phyloP scores from a whole-genome alignment of 139 green algal species.

The Raphidocelis subcapitata region DNA sequence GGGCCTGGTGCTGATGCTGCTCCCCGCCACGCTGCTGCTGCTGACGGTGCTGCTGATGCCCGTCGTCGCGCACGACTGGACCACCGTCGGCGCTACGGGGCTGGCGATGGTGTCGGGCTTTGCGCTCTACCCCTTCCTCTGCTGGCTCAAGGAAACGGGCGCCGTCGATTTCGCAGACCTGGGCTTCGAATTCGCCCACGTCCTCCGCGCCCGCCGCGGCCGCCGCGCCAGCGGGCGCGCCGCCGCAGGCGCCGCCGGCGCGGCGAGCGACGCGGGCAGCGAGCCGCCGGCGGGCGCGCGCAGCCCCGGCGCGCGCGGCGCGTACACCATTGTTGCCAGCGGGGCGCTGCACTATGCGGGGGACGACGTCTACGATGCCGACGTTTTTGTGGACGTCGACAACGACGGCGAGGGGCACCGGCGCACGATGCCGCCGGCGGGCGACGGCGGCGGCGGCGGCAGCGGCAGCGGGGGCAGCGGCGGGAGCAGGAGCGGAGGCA shows the following conservation, averaged over 20 bases:
- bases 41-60: constrained; percentile 61
- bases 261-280: not conserved
- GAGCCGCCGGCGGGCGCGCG: not conserved
- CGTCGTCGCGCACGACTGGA: constrained; percentile 32
- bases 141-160: constrained; percentile 8
- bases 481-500: too few species aligned
- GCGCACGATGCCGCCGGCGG: too few species aligned
- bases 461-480: too few species aligned
- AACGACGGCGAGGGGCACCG: constrained; percentile 21
- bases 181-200: constrained; percentile 21
- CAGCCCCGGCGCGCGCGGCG: not conserved
- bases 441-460: too few species aligned
- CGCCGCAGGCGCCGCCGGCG: not conserved
- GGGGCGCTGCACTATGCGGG: constrained; percentile 6
- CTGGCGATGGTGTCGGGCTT: constrained; percentile 49
- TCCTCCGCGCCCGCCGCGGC: not conserved
- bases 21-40: constrained; percentile 75
- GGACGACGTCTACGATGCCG: not conserved
- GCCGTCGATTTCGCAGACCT: constrained; percentile 12
- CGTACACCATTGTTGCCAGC: constrained; percentile 16
- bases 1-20: constrained; percentile 75
- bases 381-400: constrained; percentile 15
- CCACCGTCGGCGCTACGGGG: constrained; percentile 50
- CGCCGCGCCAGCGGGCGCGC: not conserved
- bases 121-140: constrained; percentile 67